Base-by-base conservation (phyloP, 768 basidiomycete genomes). In the Hericium alpestre region DNA sequence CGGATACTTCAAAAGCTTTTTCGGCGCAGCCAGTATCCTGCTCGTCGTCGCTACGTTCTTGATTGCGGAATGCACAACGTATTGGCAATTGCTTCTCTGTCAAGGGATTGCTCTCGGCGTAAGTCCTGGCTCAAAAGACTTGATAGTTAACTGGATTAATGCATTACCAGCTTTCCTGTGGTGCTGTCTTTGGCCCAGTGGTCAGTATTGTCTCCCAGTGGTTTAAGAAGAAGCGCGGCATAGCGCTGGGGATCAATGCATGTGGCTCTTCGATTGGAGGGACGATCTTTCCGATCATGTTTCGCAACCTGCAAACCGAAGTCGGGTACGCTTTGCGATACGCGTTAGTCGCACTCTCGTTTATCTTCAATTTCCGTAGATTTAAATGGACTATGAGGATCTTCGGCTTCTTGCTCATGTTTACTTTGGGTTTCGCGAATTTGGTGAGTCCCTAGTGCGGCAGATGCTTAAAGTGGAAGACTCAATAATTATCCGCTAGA, bases 311-410 rank as follows among this genome's bases (percentile, higher is more conserved):
- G 20, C 73, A 87, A 49, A 69, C 73, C 1, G 58, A 66, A 56
- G 73, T 85, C 2, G 83, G 84, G 84, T 81, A 64, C 10, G 38
- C 20, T 9, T n/a, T 41, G 20, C 8, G 20, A 54, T 25, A 38
- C 15, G 18, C 6, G 2, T 2, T 22, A 27, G 11, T 1, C 38
- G 50, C 51, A 46, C 23, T 48, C 50, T 47, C 40, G 27, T 58
- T 20, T 16, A 27, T 15, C 27, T 11, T 32, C 32, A 32, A 40
- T 46, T 12, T 3, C 3, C 51, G 12, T 47, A 89, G 87, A 16
- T 90, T 90, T 67, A 72, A 73, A 59, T 90, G 87, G 88, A 86
- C 87, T 0, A 80, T 86, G 76, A 76, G 88, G 10, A 78, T 84
- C 38, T 69, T 88, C 48, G 87, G 80, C 2, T 81, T 88, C 59